Percentiles rank a stretch among this genome's conserved stretches.
Evolutionary conservation across 371 early-diverging fungal genomes (phyloP).

Genomic region (Chytridiales sp.): DNA sequence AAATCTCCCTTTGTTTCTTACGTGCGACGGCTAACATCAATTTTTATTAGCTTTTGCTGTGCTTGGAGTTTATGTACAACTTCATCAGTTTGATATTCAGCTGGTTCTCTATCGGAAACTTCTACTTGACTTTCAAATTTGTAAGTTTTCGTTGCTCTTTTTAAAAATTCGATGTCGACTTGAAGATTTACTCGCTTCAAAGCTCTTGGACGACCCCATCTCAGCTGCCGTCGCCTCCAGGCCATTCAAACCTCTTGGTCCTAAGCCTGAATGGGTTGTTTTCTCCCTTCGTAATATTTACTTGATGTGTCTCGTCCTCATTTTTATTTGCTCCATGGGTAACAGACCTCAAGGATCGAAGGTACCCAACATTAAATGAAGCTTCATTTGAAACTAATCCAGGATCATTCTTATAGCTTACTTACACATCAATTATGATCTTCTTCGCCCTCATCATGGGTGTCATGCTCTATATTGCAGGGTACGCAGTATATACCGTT

Average conservation of each 20-base stretch:
- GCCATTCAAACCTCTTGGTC: slow-evolving; percentile 17
- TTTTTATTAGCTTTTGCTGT: slow-evolving; percentile 58
- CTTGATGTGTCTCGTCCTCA: slow-evolving; percentile 67
- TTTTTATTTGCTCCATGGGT: slow-evolving; percentile 86
- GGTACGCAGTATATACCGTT: slow-evolving; percentile 50
- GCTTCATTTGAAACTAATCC: neutral
- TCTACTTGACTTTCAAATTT: slow-evolving; percentile 57
- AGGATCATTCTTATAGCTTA: neutral
- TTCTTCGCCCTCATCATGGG: slow-evolving; percentile 76
- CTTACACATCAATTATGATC: slow-evolving; percentile 50
- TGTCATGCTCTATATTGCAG: slow-evolving; percentile 59
- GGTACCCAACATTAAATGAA: slow-evolving; percentile 13
- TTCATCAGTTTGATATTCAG: slow-evolving; percentile 62
- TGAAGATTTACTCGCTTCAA: slow-evolving; percentile 2
- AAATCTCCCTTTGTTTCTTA: slow-evolving; percentile 17
- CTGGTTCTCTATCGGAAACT: slow-evolving; percentile 69
- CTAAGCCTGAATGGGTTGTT: slow-evolving; percentile 21
- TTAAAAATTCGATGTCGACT: slow-evolving; percentile 16
- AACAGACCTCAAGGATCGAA: slow-evolving; percentile 89
- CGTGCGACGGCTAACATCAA: slow-evolving; percentile 58
- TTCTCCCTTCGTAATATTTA: slow-evolving; percentile 65
- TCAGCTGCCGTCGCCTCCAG: slow-evolving; percentile 9
- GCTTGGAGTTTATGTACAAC: slow-evolving; percentile 65
- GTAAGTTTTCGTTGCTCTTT: too few species aligned
- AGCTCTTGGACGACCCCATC: neutral